A percentile compares a stretch with the other conserved stretches of the same genome.
phyloP scores from a whole-genome alignment of 108 stramenopile genomes.

The Nitzschia sp. region DNA sequence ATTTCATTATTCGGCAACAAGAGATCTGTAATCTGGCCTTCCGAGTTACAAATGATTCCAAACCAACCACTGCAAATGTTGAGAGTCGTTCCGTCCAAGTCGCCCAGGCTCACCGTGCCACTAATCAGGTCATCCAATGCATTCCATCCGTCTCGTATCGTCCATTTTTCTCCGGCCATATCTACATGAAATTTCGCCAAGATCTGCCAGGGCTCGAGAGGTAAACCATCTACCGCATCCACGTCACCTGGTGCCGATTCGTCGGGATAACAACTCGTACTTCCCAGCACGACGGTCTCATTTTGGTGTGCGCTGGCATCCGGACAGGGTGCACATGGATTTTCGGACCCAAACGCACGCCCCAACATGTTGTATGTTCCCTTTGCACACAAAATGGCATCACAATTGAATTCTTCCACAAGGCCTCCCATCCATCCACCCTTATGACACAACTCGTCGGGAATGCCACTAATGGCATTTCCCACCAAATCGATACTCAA shows the following conservation, averaged over 20 bases:
- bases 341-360: conserved; percentile 34
- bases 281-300: background rate
- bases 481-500: conserved; percentile 49
- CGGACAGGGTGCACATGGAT: conserved; percentile 7
- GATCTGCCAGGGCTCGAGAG: conserved; percentile 36
- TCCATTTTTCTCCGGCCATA: conserved; percentile 29
- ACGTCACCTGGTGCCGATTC: background rate
- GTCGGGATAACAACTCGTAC: background rate
- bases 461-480: conserved; percentile 40
- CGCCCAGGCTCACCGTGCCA: background rate
- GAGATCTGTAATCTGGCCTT: conserved; percentile 29
- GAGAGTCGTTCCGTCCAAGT: background rate
- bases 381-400: conserved; percentile 29
- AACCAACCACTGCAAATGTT: conserved; percentile 19
- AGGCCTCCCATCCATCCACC: conserved; percentile 37
- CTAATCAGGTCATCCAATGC: conserved; percentile 20
- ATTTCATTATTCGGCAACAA: conserved; percentile 49
- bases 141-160: conserved; percentile 25
- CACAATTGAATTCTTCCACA: conserved; percentile 27
- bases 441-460: conserved; percentile 25
- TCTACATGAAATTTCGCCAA: conserved; percentile 42
- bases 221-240: background rate
- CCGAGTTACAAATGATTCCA: conserved; percentile 24
- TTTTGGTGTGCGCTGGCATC: background rate
- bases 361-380: conserved; percentile 57